phyloP scores from a whole-genome alignment of 1,284 basidiomycete genomes.

The Apiotrichum brassicae region DNA sequence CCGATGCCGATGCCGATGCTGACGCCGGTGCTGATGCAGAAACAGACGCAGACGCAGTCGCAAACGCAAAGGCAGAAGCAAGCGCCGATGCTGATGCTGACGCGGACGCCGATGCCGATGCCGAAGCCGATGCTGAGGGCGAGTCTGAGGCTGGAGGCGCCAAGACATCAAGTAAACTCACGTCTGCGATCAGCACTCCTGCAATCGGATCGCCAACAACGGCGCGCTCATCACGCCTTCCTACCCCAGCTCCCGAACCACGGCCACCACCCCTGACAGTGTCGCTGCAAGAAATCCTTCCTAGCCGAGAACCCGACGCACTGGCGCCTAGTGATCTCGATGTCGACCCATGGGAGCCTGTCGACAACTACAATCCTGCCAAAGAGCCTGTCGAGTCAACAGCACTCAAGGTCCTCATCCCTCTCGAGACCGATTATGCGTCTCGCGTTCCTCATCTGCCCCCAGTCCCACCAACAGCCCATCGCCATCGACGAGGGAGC shows the following conservation, averaged over 20 bases:
- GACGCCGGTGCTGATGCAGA: slow-evolving; percentile 19
- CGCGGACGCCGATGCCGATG: not conserved
- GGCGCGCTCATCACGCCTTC: slow-evolving; percentile 1
- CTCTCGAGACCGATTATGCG: slow-evolving; percentile 33
- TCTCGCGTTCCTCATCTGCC: slow-evolving; percentile 31
- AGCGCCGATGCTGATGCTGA: slow-evolving; percentile 6
- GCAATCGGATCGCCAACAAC: slow-evolving; percentile 5
- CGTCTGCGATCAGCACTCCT: slow-evolving; percentile 6
- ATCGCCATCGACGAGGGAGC: slow-evolving; percentile 20
- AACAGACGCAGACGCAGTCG: slow-evolving; percentile 22
- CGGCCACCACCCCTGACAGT: slow-evolving; percentile 8
- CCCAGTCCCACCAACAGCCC: slow-evolving; percentile 19
- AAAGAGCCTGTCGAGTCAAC: slow-evolving; percentile 9
- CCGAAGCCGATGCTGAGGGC: not conserved
- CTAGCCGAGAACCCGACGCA: slow-evolving; percentile 5
- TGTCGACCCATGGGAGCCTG: slow-evolving; percentile 32
- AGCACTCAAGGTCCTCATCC: slow-evolving; percentile 29
- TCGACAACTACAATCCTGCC: slow-evolving; percentile 35
- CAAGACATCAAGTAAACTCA: not conserved
- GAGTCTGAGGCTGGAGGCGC: not conserved
- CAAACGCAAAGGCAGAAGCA: slow-evolving; percentile 23
- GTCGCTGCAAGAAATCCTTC: slow-evolving; percentile 7
- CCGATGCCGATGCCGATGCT: slow-evolving; percentile 12
- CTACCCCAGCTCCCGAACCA: not conserved
- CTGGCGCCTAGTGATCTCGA: slow-evolving; percentile 10